Evolutionary conservation across 208 protist genomes (phyloP), one percentile per base, ranked within the genome.

Genomic region (Acanthamoeba castellanii): DNA sequence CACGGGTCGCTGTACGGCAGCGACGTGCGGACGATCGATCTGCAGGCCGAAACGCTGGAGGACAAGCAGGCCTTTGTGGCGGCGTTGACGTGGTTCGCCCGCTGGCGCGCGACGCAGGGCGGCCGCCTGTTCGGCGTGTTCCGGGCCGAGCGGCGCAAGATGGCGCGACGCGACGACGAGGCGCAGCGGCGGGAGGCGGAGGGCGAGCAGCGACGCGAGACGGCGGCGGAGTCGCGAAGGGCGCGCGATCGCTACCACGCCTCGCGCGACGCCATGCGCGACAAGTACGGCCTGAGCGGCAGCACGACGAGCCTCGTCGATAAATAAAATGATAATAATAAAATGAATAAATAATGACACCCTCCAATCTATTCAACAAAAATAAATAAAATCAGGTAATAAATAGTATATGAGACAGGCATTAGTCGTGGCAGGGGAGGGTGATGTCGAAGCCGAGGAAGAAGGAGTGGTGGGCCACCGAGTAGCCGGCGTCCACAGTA

Each of bases 21-120:
- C 70, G 70, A 78, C 34, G 70, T 42, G n/a, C 70, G 70, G 13
- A 78, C 70, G 34, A n/a, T 78, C 32, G 70, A 78, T n/a, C 30
- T 78, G 34, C 70, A 78, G 70, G 70, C 70, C 32, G 70, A 78
- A n/a, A 78, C 70, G n/a, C n/a, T 78, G 8, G 70, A 78, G 34
- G 70, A 78, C 70, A 78, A 78, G 70, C 70, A 78, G 30, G 70
- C 70, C 70, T 78, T 78, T n/a, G 70, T 78, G n/a, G 70, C n/a
- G 20, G 70, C 70, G 16, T 42, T 78, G 9, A 27, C 11, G 70
- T 7, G 20, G 6, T 78, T 42, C 30, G 18, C 70, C 32, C 70
- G 34, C 3, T 78, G 70, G 70, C 70, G 70, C 18, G 70, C n/a
- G 11, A 42, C 70, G n/a, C 11, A 18, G 8, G 70, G 70, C 13